Evolutionary conservation across 805 yeast genomes (phyloP), one percentile per base, ranked within the genome.

Genomic region (Starmerella stellata): DNA sequence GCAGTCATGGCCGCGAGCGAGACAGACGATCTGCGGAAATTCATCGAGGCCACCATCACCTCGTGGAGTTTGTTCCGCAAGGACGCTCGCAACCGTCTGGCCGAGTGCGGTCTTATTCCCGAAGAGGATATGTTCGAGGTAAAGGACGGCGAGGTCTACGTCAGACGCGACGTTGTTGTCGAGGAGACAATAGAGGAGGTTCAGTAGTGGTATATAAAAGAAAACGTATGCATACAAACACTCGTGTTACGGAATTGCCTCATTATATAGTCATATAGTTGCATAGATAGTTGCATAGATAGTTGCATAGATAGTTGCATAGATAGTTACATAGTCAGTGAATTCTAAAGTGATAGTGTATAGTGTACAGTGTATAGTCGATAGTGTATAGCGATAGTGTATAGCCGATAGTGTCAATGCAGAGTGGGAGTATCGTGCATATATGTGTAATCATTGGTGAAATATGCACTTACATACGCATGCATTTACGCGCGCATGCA

Each of bases 1-100:
- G 87, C 87, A 35, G 85, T 82, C 87, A 95, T 83, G 62, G 93
- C 90, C 43, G 78, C 80, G 53, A 78, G 83, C 52, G 94, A 92
- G 52, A 70, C 80, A 50, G 76, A 90, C 66, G 95, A 83, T 57
- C 68, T 82, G 48, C 83, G 83, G 58, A 68, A 81, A 65, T 71
- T 63, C 54, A 82, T 95, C 61, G 78, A 90, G 65, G 68, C 69
- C 52, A 64, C 75, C 55, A 69, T 83, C 56, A 76, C 76, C 55
- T 83, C 79, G 57, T 90, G 99, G 99, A 68, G 61, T 51, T 59
- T 67, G 30, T 90, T 81, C 75, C 74, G 95, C 67, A 55, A 65
- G 25, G 53, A 62, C 27, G 66, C 70, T 36, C 65, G 64, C 35
- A 56, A 61, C 29, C 59, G 62, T 56, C 63, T 74, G 51, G 64